Base-by-base conservation (phyloP, 116 monocot species). In the Posidonia oceanica region DNA sequence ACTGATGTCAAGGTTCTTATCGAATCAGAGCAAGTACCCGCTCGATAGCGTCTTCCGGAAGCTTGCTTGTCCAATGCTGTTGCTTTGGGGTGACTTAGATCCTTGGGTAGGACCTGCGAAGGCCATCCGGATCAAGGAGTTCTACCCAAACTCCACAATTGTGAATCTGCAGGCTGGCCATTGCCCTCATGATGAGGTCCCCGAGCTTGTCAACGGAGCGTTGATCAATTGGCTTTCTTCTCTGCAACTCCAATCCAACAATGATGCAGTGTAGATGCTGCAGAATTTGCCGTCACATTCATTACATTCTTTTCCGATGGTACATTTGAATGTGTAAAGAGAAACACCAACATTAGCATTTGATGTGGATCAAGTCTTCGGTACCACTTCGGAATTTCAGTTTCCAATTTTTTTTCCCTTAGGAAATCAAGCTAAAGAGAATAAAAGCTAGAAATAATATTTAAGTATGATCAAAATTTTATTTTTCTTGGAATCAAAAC, bases 171-270 rank as follows among this genome's bases (percentile, higher is more conserved):
- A 89, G 68, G 97, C 97, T 6, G 97, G 97, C 11, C 92, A 92
- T 76, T 97, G 97, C 64, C 97, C 96, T 3, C 97, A 97, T 55
- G 92, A 97, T 54, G 97, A 97, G 75, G 87, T 85, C 68, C 97
- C 97, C 3, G 92, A 89, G 75, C 92, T 83, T 12, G 89, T 83
- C 22, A 97, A 97, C 36, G 23, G 60, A 12, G 97, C 97, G 58
- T 68, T 97, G 56, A 71, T 87, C 14, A 77, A 89, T 59, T 97
- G 97, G 97, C 59, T 97, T 16, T 79, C 83, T 14, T 81, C 85
- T 37, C 66, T 91, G 59, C 64, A 91, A 37, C 15, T 11, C 21
- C 39, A 41, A 42, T 11, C 63, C 29, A 29, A 29, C 29, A 29
- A 29, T 29, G 29, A 29, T 29, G 29, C 29, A 29, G 29, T 29